Conservation (phyloP, 1,284 basidiomycete species). For the Quambalaria eucalypti region DNA sequence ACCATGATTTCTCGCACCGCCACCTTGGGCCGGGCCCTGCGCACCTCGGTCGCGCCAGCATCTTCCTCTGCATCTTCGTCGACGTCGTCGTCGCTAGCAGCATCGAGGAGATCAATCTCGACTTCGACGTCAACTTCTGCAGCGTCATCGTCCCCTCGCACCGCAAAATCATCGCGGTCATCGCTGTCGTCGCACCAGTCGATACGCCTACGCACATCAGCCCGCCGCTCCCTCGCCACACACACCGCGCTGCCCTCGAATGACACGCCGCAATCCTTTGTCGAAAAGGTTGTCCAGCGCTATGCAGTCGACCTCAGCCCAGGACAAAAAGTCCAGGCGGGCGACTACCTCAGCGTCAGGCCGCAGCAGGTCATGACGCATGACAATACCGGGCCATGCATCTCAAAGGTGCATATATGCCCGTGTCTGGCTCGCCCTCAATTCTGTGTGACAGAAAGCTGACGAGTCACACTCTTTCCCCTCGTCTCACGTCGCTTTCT, state of each 20-base stretch:
- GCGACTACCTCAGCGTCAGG: slow-evolving; percentile 98
- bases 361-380: slow-evolving; percentile 74
- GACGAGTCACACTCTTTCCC: background rate
- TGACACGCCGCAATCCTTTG: slow-evolving; percentile 61
- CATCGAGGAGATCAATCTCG: too few species aligned
- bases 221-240: background rate
- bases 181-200: too few species aligned
- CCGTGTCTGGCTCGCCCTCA: background rate
- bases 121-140: too few species aligned
- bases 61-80: background rate
- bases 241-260: background rate
- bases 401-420: slow-evolving; percentile 56
- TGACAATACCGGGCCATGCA: slow-evolving; percentile 93
- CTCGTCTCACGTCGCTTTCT: background rate
- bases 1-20: background rate
- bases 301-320: slow-evolving; percentile 81
- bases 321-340: slow-evolving; percentile 61
- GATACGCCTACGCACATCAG: too few species aligned
- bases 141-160: too few species aligned
- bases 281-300: slow-evolving; percentile 96
- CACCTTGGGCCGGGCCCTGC: background rate
- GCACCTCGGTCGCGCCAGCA: background rate
- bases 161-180: too few species aligned
- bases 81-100: too few species aligned
- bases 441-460: background rate